These are phyloP conservation scores for Corynascus novoguineensis DNA, from an alignment of 495 filamentous ascomycete genomes.

Conservation along the genomic window DNA sequence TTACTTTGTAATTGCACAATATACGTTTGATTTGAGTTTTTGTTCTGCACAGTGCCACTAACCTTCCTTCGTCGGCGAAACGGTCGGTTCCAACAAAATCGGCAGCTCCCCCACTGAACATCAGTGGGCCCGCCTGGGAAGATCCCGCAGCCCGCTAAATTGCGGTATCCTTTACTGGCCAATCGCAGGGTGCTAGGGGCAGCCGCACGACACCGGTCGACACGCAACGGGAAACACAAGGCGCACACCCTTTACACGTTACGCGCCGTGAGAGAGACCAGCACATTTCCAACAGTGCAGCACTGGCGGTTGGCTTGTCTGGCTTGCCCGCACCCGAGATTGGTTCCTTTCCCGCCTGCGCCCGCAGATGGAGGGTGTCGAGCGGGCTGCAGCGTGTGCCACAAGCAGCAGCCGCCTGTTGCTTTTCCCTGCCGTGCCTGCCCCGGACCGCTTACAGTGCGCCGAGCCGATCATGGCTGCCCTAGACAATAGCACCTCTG, in stretches of 20 bases:
- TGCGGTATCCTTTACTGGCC: not conserved
- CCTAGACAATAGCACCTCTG: conserved; percentile 21
- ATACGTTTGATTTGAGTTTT: too few species aligned
- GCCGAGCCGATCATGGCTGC: conserved; percentile 20
- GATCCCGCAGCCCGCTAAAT: not conserved
- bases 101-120: conserved; percentile 6
- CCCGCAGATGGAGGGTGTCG: conserved; percentile 13
- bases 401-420: conserved; percentile 16
- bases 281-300: conserved; percentile 8
- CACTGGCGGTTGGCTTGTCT: not conserved
- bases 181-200: not conserved
- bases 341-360: not conserved
- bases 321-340: not conserved
- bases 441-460: conserved; percentile 1
- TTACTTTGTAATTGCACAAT: too few species aligned
- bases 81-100: not conserved
- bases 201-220: not conserved
- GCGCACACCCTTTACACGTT: conserved; percentile 30
- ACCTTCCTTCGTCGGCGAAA: not conserved
- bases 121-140: conserved; percentile 4
- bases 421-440: conserved; percentile 9
- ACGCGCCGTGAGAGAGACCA: not conserved
- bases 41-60: too few species aligned
- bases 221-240: conserved; percentile 5
- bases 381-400: conserved; percentile 14